Percentiles rank a stretch among this genome's conserved stretches.
phyloP scores from a whole-genome alignment of 768 basidiomycete genomes.

The Podaxis sp. region DNA sequence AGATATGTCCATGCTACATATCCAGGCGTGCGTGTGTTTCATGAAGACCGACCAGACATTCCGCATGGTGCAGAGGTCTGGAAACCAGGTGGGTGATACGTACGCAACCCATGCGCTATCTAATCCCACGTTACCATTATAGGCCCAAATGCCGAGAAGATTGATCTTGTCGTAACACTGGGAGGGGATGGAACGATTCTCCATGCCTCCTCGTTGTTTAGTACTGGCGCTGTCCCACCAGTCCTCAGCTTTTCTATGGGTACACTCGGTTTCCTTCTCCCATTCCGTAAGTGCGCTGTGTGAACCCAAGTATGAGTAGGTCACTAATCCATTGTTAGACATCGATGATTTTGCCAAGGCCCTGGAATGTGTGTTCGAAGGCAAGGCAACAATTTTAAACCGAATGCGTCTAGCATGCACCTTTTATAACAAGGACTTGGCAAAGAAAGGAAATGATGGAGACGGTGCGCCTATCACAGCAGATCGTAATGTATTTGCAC shows the following conservation, averaged over 20 bases:
- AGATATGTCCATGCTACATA: conserved; percentile 62
- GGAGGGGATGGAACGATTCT: conserved; percentile 96
- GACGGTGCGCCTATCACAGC: conserved; percentile 46
- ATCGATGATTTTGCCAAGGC: conserved; percentile 86
- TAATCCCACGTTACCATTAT: conserved; percentile 5
- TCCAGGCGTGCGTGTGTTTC: conserved; percentile 62
- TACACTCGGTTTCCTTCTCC: conserved; percentile 88
- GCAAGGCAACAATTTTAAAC: conserved; percentile 80
- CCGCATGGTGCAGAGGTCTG: conserved; percentile 65
- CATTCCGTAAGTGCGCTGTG: conserved; percentile 71
- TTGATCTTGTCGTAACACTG: conserved; percentile 87
- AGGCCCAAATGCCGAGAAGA: conserved; percentile 55
- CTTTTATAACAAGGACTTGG: conserved; percentile 63
- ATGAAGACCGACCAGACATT: conserved; percentile 66
- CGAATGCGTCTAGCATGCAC: conserved; percentile 89
- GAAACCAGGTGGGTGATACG: conserved; percentile 50
- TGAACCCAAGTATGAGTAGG: not conserved
- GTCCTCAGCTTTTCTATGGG: conserved; percentile 92
- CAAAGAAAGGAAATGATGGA: conserved; percentile 53
- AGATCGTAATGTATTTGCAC: not conserved
- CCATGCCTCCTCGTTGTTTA: conserved; percentile 90
- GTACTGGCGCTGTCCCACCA: conserved; percentile 87
- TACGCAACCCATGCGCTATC: not conserved
- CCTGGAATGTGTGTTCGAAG: conserved; percentile 74
- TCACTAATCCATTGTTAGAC: conserved; percentile 45